Evolutionary conservation across 495 filamentous ascomycete genomes (phyloP).

Genomic region (Podospora pseudopauciseta): DNA sequence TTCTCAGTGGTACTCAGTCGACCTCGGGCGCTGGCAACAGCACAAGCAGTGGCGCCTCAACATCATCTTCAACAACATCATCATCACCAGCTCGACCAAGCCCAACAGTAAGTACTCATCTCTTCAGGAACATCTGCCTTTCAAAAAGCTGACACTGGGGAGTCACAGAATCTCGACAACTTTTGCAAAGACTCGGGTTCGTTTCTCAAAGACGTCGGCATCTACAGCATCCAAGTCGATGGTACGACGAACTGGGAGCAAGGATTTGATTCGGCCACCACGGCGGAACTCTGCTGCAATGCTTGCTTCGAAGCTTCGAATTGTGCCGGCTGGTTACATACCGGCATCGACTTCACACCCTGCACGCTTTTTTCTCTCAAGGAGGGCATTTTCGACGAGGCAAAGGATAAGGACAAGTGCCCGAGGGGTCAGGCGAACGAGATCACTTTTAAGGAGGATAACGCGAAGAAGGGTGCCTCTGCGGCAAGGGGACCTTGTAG

Average conservation of each 20-base stretch:
- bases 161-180: conserved; percentile 4
- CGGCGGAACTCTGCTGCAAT: conserved; percentile 24
- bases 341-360: conserved; percentile 18
- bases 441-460: conserved; percentile 7
- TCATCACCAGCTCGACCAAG: conserved; percentile 10
- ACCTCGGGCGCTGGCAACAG: not conserved
- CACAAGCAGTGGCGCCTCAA: not conserved
- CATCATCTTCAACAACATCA: conserved; percentile 1
- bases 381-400: conserved; percentile 12
- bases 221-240: not conserved
- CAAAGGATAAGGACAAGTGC: conserved; percentile 13
- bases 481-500: conserved; percentile 26
- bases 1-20: conserved; percentile 8
- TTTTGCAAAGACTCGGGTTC: conserved; percentile 18
- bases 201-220: conserved; percentile 16
- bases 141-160: not conserved
- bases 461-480: not conserved
- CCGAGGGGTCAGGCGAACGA: conserved; percentile 16
- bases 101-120: conserved; percentile 9
- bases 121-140: not conserved
- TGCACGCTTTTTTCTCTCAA: conserved; percentile 16
- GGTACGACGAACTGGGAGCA: no score
- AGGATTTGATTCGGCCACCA: conserved; percentile 9
- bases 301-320: conserved; percentile 7
- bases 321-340: conserved; percentile 30